Conservation (phyloP, 1,284 basidiomycete species). For the Hymenochaete sp. region DNA sequence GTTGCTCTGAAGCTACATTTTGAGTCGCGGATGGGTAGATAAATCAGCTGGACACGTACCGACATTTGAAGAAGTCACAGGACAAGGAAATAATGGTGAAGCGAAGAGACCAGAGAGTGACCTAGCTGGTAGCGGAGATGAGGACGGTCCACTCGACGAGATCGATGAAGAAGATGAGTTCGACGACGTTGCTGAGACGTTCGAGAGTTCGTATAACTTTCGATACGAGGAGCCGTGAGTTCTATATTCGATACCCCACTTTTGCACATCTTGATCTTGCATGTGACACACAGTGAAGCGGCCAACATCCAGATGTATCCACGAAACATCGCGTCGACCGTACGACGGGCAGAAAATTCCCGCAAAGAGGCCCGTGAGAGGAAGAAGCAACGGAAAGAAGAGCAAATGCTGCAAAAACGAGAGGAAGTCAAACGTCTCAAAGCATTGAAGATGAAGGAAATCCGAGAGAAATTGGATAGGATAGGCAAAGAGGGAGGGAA, state of each 20-base stretch:
- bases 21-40: slow-evolving; percentile 94
- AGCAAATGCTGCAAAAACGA: slow-evolving; percentile 62
- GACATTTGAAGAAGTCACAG: slow-evolving; percentile 74
- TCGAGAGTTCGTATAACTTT: slow-evolving; percentile 87
- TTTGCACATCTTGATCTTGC: slow-evolving; percentile 1
- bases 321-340: slow-evolving; percentile 59
- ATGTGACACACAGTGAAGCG: slow-evolving; percentile 45
- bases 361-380: slow-evolving; percentile 77
- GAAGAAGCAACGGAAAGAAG: slow-evolving; percentile 69
- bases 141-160: slow-evolving; percentile 27
- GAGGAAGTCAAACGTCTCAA: slow-evolving; percentile 79
- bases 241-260: not conserved
- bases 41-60: slow-evolving; percentile 61
- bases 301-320: slow-evolving; percentile 73
- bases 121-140: slow-evolving; percentile 16
- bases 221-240: slow-evolving; percentile 88
- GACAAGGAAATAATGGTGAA: slow-evolving; percentile 27
- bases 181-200: slow-evolving; percentile 63
- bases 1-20: slow-evolving; percentile 63
- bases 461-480: slow-evolving; percentile 64
- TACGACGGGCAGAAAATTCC: slow-evolving; percentile 70
- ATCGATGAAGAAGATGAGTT: slow-evolving; percentile 45
- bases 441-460: slow-evolving; percentile 76
- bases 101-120: slow-evolving; percentile 24
- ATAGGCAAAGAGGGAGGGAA: slow-evolving; percentile 62